phyloP scores from a whole-genome alignment of 257 asterid species.

The Coffea canephora region DNA sequence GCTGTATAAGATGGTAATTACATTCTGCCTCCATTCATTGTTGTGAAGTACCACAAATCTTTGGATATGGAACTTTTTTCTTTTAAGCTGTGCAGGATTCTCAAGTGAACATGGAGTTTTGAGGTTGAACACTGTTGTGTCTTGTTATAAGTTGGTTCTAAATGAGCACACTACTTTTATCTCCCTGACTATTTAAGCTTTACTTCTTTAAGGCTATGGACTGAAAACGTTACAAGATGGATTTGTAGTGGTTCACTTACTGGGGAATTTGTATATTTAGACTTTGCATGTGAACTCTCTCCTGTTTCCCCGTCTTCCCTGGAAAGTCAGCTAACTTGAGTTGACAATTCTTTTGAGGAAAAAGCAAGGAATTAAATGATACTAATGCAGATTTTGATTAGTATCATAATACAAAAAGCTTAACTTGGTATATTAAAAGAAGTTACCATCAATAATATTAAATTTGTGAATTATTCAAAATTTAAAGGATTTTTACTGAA shows the following conservation, averaged over 20 bases:
- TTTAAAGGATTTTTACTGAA: background rate
- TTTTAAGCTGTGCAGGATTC: no score
- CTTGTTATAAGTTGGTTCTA: background rate
- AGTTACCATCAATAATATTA: background rate
- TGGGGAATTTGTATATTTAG: background rate
- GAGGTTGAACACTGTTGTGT: background rate
- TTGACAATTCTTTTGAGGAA: background rate
- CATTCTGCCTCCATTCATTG: no score
- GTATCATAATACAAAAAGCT: background rate
- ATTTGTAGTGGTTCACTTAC: background rate
- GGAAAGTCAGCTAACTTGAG: background rate
- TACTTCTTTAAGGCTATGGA: background rate
- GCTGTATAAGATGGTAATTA: no score
- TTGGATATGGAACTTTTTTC: no score
- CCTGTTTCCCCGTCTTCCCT: no score
- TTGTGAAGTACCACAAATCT: no score
- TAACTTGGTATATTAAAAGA: background rate
- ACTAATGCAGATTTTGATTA: background rate
- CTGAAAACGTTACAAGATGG: background rate
- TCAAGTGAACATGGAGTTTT: no score
- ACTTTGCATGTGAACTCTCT: background rate
- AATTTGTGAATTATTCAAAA: background rate
- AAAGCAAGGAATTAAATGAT: background rate
- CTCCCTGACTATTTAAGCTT: background rate
- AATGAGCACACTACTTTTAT: background rate